Base-by-base conservation (phyloP, 2,329 filamentous ascomycete species). In the Elsinoe ampelina region DNA sequence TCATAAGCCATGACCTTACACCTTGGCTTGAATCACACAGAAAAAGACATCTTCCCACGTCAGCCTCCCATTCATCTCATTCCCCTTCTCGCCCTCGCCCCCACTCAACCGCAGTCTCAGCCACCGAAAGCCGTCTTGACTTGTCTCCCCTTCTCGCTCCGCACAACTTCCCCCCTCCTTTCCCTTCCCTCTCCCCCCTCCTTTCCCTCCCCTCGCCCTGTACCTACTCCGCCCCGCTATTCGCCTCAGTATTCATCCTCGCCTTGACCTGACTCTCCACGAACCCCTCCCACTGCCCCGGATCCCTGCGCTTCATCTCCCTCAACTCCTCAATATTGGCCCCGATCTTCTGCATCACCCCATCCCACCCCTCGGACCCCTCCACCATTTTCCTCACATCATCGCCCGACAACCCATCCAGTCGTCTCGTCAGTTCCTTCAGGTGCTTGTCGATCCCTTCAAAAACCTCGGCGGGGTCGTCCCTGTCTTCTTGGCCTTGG, bases 321-420 rank as follows among this genome's bases (percentile, higher is more conserved):
- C 79, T 77, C 79, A 87, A 81, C 67, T 86, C 78, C 60, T 83
- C 80, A 0, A 83, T 82, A 61, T 89, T 87, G 26, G 79, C 77
- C 4, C 80, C 80, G 15, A 80, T 75, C 64, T 84, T 80, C 63
- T 80, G 77, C 61, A 89, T 83, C 0, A 82, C 79, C 57, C 75
- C 73, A 11, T 86, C 75, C 52, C 80, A 78, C 0, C 86, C 85
- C 62, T 80, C 78, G 41, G 78, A 73, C 54, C 77, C 73, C 75
- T 85, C 82, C 19, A 80, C 79, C 2, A 87, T 66, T 22, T 81
- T 80, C 59, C 83, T 79, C 30, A 88, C 76, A 66, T 89, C 74
- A 17, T 80, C 78, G n/a, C 79, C 68, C 13, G 60, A 72, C 43
- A 90, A 74, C 43, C 83, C 74, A 13, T 72, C 70, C 6, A 84